Percentiles rank a stretch among this genome's conserved stretches.
Evolutionary conservation across 2,329 filamentous ascomycete species (phyloP).

Genomic region (Hypoxylon sp.): DNA sequence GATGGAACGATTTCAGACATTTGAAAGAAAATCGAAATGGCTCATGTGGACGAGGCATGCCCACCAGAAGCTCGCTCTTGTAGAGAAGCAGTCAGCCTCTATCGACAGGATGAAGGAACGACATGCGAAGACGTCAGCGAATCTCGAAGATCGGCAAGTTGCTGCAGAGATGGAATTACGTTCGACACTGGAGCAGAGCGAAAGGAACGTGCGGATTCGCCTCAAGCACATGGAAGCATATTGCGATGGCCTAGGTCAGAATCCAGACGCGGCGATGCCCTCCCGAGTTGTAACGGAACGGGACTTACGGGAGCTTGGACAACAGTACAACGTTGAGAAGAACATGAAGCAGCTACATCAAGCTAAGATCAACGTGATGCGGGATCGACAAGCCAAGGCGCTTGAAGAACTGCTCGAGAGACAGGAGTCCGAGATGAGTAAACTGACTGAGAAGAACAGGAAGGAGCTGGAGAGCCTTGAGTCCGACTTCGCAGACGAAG

Average conservation of each 20-base stretch:
- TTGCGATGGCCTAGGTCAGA: slow-evolving; percentile 68
- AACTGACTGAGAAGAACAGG: slow-evolving; percentile 62
- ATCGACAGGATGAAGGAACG: slow-evolving; percentile 69
- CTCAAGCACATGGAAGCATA: slow-evolving; percentile 78
- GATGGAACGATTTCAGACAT: slow-evolving; percentile 66
- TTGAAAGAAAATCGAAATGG: slow-evolving; percentile 64
- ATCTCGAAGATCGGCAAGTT: slow-evolving; percentile 75
- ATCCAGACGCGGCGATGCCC: slow-evolving; percentile 59
- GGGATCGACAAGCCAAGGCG: slow-evolving; percentile 74
- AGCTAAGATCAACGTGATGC: slow-evolving; percentile 74
- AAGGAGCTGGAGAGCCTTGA: slow-evolving; percentile 66
- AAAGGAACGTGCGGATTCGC: slow-evolving; percentile 69
- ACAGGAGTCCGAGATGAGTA: slow-evolving; percentile 67
- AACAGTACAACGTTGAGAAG: slow-evolving; percentile 73
- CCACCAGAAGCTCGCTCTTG: slow-evolving; percentile 62
- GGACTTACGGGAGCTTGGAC: slow-evolving; percentile 70
- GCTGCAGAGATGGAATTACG: slow-evolving; percentile 73
- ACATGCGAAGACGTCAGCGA: slow-evolving; percentile 66
- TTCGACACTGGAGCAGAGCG: slow-evolving; percentile 68
- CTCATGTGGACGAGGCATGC: slow-evolving; percentile 67
- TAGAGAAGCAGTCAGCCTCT: slow-evolving; percentile 64
- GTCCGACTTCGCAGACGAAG: slow-evolving; percentile 64
- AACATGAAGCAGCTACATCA: slow-evolving; percentile 72
- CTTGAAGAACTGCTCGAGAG: slow-evolving; percentile 71
- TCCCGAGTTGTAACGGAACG: slow-evolving; percentile 70